Conservation (phyloP, 148 eudicot genomes). For the Persicaria maculosa region DNA sequence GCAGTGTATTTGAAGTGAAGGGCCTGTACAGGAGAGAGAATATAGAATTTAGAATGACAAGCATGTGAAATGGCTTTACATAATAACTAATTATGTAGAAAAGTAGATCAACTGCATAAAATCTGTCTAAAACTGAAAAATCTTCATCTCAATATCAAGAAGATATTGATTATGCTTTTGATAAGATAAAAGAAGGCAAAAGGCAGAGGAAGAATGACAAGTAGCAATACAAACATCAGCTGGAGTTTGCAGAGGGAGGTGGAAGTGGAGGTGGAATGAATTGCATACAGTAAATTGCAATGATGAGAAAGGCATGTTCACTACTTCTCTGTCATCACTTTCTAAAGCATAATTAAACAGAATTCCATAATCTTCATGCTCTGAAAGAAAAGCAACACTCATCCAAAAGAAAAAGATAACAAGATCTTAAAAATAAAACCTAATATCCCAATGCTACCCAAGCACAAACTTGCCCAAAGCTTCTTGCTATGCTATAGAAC, state of each 20-base stretch:
- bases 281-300: constrained; percentile 17
- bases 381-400: not conserved
- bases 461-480: too few species aligned
- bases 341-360: constrained; percentile 32
- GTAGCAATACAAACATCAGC: too few species aligned
- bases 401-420: not conserved
- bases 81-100: not conserved
- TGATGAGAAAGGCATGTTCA: constrained; percentile 23
- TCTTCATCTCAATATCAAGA: not conserved
- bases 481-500: too few species aligned
- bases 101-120: not conserved
- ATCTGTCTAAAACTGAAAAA: not conserved
- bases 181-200: constrained; percentile 10
- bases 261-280: constrained; percentile 29
- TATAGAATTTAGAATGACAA: not conserved
- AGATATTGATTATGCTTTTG: not conserved
- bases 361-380: not conserved
- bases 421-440: not conserved
- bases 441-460: not conserved
- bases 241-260: constrained; percentile 21
- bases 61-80: not conserved
- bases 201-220: constrained; percentile 22
- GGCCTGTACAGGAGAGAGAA: not conserved
- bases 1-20: not conserved
- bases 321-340: constrained; percentile 46